These are phyloP conservation scores for Martensiomyces pterosporus DNA, from an alignment of 192 early-diverging fungal species.

Conservation along the genomic window DNA sequence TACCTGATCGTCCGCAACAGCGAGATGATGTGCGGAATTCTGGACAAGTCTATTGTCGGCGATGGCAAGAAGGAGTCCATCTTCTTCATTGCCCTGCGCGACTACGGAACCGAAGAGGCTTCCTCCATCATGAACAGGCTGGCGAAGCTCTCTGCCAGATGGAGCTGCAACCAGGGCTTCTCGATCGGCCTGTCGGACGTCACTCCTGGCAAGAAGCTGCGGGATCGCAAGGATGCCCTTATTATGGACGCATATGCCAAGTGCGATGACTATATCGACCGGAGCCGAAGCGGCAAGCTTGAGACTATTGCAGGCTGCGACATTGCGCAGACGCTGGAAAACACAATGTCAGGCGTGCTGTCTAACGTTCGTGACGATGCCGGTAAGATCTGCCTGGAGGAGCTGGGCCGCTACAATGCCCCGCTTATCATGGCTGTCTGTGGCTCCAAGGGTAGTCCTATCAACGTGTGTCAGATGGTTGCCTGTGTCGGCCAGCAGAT, in stretches of 20 bases:
- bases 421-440: constrained; percentile 99
- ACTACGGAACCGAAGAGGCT: constrained; percentile 82
- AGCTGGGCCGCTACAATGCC: constrained; percentile 92
- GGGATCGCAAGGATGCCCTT: constrained; percentile 71
- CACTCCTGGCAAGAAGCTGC: constrained; percentile 74
- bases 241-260: constrained; percentile 77
- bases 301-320: constrained; percentile 84
- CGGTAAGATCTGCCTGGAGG: constrained; percentile 86
- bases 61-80: constrained; percentile 94
- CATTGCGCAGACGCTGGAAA: constrained; percentile 83
- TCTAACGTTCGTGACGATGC: constrained; percentile 87
- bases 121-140: constrained; percentile 92
- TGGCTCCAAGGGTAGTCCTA: constrained; percentile 96
- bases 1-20: constrained; percentile 89
- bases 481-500: constrained; percentile 99
- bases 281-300: constrained; percentile 66
- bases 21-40: constrained; percentile 87
- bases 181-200: constrained; percentile 99
- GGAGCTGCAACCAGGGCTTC: constrained; percentile 91
- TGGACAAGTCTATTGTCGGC: constrained; percentile 95
- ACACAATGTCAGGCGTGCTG: constrained; percentile 80
- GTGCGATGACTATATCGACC: constrained; percentile 78
- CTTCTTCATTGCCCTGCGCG: constrained; percentile 89
- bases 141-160: constrained; percentile 89
- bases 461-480: constrained; percentile 99